Conservation (phyloP, 202 grass and related monocot species). For the Carex sylvatica region DNA sequence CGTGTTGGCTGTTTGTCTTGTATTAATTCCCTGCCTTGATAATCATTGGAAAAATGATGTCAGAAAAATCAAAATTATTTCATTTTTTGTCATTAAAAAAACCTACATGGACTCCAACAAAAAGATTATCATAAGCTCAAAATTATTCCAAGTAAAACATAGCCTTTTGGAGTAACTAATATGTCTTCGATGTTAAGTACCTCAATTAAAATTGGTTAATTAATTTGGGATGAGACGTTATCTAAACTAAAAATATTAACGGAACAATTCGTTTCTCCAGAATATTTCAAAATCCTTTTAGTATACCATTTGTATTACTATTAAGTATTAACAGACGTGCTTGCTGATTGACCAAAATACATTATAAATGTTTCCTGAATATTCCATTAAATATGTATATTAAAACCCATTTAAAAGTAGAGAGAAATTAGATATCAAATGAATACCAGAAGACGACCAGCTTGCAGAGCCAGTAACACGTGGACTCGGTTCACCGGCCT, state of each 20-base stretch:
- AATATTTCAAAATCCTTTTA: not conserved
- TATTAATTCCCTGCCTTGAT: not conserved
- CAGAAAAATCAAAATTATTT: not conserved
- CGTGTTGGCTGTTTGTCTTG: not conserved
- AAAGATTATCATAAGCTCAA: not conserved
- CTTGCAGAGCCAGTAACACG: not conserved
- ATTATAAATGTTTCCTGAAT: not conserved
- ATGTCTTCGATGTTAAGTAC: not conserved
- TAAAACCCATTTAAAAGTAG: not conserved
- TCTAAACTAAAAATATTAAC: not conserved
- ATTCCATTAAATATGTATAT: not conserved
- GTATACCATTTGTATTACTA: not conserved
- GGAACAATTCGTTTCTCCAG: not conserved
- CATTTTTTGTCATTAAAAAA: not conserved
- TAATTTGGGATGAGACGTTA: not conserved
- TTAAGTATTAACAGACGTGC: not conserved
- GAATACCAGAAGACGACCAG: not conserved
- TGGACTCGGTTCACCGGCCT: constrained; percentile 6
- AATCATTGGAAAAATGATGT: not conserved
- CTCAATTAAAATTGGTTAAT: not conserved
- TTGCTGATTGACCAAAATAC: not conserved
- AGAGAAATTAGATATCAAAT: not conserved
- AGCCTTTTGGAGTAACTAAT: not conserved
- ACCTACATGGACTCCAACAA: not conserved
- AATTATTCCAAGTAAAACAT: not conserved